Evolutionary conservation across 257 asterid genomes (phyloP).

Genomic region (Galeopsis tetrahit): DNA sequence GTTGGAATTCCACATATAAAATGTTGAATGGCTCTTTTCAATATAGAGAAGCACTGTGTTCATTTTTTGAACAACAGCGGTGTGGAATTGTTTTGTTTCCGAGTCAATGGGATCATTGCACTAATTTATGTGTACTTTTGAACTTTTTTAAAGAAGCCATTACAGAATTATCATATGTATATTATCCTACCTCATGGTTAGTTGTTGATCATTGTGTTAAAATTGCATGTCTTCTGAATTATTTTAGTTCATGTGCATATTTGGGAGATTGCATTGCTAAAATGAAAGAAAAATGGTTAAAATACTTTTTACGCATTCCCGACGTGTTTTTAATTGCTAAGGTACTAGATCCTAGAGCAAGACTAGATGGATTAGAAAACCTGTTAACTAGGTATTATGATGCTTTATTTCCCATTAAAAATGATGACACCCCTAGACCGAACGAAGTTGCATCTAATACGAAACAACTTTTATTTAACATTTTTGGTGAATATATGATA

Average conservation of each 20-base stretch:
- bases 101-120: background rate
- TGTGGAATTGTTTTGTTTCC: background rate
- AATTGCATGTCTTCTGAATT: background rate
- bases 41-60: background rate
- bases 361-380: constrained; percentile 17
- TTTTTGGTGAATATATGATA: background rate
- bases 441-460: background rate
- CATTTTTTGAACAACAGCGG: background rate
- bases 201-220: constrained; percentile 1
- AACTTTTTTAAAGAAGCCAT: background rate
- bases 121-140: background rate
- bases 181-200: background rate
- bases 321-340: constrained; percentile 18
- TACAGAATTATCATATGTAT: background rate
- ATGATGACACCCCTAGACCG: constrained; percentile 7
- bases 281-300: constrained; percentile 14
- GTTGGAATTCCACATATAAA: background rate
- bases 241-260: background rate
- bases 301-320: constrained; percentile 18
- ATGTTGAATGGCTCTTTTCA: background rate
- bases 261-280: background rate
- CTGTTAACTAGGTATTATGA: constrained; percentile 1
- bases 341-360: constrained; percentile 23
- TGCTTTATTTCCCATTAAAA: constrained; percentile 19
- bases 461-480: background rate